Base-by-base conservation (phyloP, 768 basidiomycete species). In the Tulasnella sp. region DNA sequence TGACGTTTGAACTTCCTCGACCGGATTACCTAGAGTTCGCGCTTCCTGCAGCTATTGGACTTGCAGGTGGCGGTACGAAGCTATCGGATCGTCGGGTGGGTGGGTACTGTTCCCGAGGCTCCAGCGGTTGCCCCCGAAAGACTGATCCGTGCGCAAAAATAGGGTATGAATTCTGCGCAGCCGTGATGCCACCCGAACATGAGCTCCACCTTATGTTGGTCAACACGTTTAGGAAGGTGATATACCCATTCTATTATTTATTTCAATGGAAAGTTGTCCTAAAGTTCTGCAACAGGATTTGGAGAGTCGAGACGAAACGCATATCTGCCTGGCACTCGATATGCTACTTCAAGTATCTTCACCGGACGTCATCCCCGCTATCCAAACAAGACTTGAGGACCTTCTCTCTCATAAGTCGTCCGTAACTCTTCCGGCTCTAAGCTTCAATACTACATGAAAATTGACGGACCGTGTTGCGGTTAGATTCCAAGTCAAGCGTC, bases 161-260 rank as follows among this genome's bases (percentile, higher is more conserved):
- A 96, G 94, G 94, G 18, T 95, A 95, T 85, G 85, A 92, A 9
- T 95, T 94, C 83, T 95, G 94, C 83, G 84, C 88, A 76, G 90
- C 93, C 83, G 84, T 93, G 31, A 94, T 96, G 91, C 89, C 90
- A 52, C 82, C 86, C 10, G 84, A 88, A 48, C 90, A 94, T 83
- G 93, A 94, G 80, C 86, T 95, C 42, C 89, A 90, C 75, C 86
- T 96, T 34, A 94, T 96, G 92, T 88, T 95, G 31, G 91, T 96
- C 79, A 96, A 96, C 82, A 95, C 94, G 6, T 84, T 95, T 44
- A 91, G 94, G 81, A 96, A 96, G 88, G 94, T 91, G 82, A 79
- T 9, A 79, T 9, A 39, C 46, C n/a, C 48, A 72, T 80, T 31
- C 48, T 42, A 2, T 19, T 48, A 21, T 5, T 10, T 18, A 6